A percentile compares a stretch with the other conserved stretches of the same genome.
Evolutionary conservation across 805 yeast genomes (phyloP).

Genomic region (Saturnispora besseyi): DNA sequence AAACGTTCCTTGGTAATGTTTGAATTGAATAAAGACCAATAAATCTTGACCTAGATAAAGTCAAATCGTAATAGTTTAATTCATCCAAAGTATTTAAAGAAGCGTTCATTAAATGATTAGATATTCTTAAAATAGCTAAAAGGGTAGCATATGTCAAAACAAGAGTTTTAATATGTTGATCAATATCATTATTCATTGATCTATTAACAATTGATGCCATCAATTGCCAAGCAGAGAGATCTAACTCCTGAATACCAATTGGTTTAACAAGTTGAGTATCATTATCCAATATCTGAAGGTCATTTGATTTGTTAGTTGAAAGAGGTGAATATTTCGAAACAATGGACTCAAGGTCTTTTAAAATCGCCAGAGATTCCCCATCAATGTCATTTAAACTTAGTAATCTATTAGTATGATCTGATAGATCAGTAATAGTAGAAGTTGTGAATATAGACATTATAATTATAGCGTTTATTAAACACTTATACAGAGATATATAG

Average conservation of each 20-base stretch:
- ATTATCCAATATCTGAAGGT: neutral
- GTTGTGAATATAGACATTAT: neutral
- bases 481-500: neutral
- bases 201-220: neutral
- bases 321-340: neutral
- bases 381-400: neutral
- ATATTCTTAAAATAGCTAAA: slow-evolving; percentile 1
- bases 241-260: neutral
- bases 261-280: neutral
- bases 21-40: slow-evolving; percentile 32
- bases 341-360: neutral
- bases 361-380: neutral
- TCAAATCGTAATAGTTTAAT: slow-evolving; percentile 38
- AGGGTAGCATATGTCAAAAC: slow-evolving; percentile 1
- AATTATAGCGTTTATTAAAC: neutral
- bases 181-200: neutral
- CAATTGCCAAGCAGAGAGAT: neutral
- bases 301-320: neutral
- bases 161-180: neutral
- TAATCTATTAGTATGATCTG: neutral
- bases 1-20: slow-evolving; percentile 26
- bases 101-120: slow-evolving; percentile 28
- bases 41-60: slow-evolving; percentile 27
- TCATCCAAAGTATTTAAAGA: slow-evolving; percentile 38
- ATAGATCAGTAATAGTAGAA: neutral